Evolutionary conservation across 768 basidiomycete species (phyloP).

Genomic region (Trametes cingulata): DNA sequence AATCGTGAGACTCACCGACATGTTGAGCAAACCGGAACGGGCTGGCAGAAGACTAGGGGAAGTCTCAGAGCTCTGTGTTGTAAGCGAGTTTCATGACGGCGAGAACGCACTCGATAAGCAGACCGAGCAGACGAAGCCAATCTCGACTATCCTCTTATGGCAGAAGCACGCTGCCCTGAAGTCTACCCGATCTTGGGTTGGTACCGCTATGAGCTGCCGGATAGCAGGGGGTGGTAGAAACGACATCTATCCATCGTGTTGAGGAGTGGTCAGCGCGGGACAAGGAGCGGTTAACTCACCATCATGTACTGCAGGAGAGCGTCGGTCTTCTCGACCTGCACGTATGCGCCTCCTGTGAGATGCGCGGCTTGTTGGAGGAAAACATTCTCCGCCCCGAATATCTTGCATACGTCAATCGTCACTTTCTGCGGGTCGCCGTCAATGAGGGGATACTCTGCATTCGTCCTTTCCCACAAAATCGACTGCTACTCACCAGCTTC

Average conservation of each 20-base stretch:
- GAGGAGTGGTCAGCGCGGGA: conserved; percentile 22
- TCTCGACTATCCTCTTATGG: conserved; percentile 94
- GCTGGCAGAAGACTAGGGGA: conserved; percentile 84
- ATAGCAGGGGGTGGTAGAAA: conserved; percentile 73
- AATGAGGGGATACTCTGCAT: conserved; percentile 1
- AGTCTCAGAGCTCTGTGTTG: neutral
- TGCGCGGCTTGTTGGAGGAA: conserved; percentile 98
- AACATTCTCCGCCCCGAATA: conserved; percentile 86
- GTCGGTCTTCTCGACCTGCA: conserved; percentile 76
- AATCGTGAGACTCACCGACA: conserved; percentile 65
- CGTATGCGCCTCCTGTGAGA: conserved; percentile 92
- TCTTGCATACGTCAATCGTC: conserved; percentile 93
- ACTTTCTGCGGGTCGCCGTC: conserved; percentile 65
- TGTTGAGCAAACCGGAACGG: conserved; percentile 90
- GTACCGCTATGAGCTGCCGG: conserved; percentile 76
- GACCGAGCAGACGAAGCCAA: conserved; percentile 98
- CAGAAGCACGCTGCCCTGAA: conserved; percentile 99
- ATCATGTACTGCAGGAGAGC: conserved; percentile 92
- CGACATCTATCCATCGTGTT: conserved; percentile 66
- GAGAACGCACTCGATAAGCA: conserved; percentile 84
- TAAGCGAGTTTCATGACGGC: neutral
- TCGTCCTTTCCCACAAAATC: neutral
- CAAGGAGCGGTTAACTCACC: conserved; percentile 40
- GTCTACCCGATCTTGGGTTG: conserved; percentile 93
- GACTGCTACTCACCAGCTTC: conserved; percentile 67